Evolutionary conservation across 768 basidiomycete genomes (phyloP).

Genomic region (Leccinum arenicola): DNA sequence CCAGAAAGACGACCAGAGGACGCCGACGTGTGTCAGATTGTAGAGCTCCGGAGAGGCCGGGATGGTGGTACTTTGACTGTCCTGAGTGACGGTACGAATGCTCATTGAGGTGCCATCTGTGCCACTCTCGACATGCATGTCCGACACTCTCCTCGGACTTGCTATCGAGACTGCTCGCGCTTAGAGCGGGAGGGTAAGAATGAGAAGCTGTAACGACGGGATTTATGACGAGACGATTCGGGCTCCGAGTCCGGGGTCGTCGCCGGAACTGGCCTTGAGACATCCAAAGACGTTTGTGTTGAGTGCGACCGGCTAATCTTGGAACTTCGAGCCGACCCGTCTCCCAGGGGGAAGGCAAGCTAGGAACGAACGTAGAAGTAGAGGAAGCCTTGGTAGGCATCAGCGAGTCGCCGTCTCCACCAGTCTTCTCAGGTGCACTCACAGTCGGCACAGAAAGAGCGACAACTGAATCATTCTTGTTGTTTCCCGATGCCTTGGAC

Average conservation of each 20-base stretch:
- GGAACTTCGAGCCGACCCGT: background rate
- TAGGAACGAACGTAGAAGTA: background rate
- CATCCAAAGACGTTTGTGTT: background rate
- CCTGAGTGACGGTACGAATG: conserved; percentile 19
- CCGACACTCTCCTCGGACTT: background rate
- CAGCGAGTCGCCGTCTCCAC: background rate
- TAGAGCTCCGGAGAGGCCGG: conserved; percentile 1
- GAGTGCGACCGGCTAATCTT: background rate
- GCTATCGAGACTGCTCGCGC: conserved; percentile 6
- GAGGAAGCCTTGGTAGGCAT: background rate
- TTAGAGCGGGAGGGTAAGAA: conserved; percentile 19
- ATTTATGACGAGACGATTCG: conserved; percentile 6
- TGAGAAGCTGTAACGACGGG: conserved; percentile 24
- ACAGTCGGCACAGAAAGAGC: background rate
- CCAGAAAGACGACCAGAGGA: conserved; percentile 8
- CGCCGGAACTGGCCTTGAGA: background rate
- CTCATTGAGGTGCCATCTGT: conserved; percentile 22
- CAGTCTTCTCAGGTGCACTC: background rate
- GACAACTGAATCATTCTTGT: background rate
- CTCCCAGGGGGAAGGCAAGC: too few relatives aligned
- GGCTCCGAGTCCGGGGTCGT: background rate
- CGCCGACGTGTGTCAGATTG: conserved; percentile 6
- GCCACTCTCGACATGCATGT: conserved; percentile 3
- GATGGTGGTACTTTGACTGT: conserved; percentile 20
- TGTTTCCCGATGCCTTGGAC: conserved; percentile 10